Conservation (phyloP, 306 rosid genomes). For the Urtica urens region DNA sequence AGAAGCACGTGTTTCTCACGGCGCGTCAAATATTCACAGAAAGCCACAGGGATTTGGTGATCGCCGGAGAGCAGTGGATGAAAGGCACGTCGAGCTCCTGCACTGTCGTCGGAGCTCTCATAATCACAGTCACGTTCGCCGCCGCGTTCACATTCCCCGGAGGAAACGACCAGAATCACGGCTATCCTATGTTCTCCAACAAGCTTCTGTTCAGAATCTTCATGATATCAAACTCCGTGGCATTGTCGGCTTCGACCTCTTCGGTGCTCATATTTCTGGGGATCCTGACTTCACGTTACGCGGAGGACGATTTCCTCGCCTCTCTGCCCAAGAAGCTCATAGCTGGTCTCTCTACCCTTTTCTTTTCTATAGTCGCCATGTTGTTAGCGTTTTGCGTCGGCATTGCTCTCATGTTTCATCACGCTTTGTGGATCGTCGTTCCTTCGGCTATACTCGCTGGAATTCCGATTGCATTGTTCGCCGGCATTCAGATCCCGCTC, state of each 20-base stretch:
- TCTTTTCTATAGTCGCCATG: constrained; percentile 35
- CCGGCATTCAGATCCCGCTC: not conserved
- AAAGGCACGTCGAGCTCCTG: constrained; percentile 28
- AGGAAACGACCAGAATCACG: constrained; percentile 5
- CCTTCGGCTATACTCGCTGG: not conserved
- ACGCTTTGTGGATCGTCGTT: not conserved
- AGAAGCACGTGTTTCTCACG: not conserved
- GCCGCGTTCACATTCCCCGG: constrained; percentile 34
- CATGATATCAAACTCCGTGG: not conserved
- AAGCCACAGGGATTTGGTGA: constrained; percentile 14
- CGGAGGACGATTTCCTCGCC: constrained; percentile 12
- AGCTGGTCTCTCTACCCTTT: constrained; percentile 25
- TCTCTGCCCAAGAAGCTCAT: constrained; percentile 30
- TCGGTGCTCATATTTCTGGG: not conserved
- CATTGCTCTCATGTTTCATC: not conserved
- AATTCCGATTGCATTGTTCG: not conserved
- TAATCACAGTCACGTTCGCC: constrained; percentile 30
- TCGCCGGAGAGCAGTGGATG: constrained; percentile 40
- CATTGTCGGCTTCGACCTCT: not conserved
- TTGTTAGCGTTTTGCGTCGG: constrained; percentile 25
- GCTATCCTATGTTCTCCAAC: not conserved
- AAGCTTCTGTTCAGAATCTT: not conserved
- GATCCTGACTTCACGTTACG: constrained; percentile 1
- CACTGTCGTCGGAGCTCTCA: constrained; percentile 35
- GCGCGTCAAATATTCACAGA: constrained; percentile 22